Evolutionary conservation across 371 early-diverging fungal species (phyloP).

Genomic region (Rhizopus delemar): DNA sequence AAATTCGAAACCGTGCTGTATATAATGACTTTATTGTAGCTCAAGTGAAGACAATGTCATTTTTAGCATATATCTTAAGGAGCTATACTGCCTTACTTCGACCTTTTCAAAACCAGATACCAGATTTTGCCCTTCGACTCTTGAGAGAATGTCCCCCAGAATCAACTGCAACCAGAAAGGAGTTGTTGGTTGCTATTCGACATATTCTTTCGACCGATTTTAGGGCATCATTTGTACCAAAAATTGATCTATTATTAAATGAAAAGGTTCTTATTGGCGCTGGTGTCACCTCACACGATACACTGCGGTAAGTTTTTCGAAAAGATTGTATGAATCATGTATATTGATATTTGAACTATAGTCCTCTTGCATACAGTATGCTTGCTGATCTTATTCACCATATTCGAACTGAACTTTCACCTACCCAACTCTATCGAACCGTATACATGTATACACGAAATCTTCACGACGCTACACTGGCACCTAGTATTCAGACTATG

Average conservation of each 20-base stretch:
- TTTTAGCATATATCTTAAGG: slow-evolving; percentile 91
- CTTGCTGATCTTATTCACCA: slow-evolving; percentile 95
- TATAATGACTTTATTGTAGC: slow-evolving; percentile 86
- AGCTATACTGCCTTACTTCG: slow-evolving; percentile 71
- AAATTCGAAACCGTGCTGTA: slow-evolving; percentile 69
- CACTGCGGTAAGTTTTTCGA: slow-evolving; percentile 58
- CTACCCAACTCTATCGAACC: slow-evolving; percentile 75
- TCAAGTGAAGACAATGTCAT: slow-evolving; percentile 95
- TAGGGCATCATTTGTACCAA: slow-evolving; percentile 80
- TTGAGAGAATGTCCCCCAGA: slow-evolving; percentile 94
- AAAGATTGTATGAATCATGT: too few relatives aligned
- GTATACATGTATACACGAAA: slow-evolving; percentile 89
- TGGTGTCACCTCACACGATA: slow-evolving; percentile 91
- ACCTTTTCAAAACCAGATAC: slow-evolving; percentile 80
- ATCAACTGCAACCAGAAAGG: slow-evolving; percentile 90
- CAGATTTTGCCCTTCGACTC: slow-evolving; percentile 84
- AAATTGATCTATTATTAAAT: slow-evolving; percentile 86
- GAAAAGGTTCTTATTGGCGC: slow-evolving; percentile 91
- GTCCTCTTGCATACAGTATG: slow-evolving; percentile 91
- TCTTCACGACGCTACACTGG: slow-evolving; percentile 85
- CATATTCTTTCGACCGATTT: slow-evolving; percentile 93
- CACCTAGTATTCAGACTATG: slow-evolving; percentile 93
- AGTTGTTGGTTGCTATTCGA: slow-evolving; percentile 92
- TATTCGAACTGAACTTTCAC: slow-evolving; percentile 82
- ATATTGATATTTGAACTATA: slow-evolving; percentile 14